Percentiles rank a stretch among this genome's conserved stretches.
These are phyloP conservation scores for Parasitella parasitica DNA, from an alignment of 371 early-diverging fungal genomes.

Conservation along the genomic window DNA sequence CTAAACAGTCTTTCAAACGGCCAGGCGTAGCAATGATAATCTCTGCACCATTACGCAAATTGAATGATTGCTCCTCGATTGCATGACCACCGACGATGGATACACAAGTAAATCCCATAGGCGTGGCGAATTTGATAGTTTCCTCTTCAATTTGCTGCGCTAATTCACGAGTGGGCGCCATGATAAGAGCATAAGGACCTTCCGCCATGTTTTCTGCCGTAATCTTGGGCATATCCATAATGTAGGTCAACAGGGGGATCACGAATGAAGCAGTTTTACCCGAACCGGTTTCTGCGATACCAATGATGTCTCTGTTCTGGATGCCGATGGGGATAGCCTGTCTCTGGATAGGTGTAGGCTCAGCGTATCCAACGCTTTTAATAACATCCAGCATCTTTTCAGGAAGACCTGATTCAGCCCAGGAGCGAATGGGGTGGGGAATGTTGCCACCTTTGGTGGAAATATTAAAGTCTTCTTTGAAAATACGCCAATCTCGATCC, in stretches of 20 bases:
- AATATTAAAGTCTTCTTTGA: constrained; percentile 96
- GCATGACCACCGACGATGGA: constrained; percentile 94
- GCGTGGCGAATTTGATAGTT: constrained; percentile 80
- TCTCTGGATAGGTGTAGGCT: constrained; percentile 98
- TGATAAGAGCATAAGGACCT: constrained; percentile 91
- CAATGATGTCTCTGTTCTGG: constrained; percentile 93
- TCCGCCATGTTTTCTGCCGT: constrained; percentile 72
- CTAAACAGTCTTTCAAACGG: constrained; percentile 87
- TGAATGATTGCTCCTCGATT: constrained; percentile 83
- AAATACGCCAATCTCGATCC: constrained; percentile 98
- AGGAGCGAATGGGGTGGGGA: constrained; percentile 91
- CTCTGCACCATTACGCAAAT: constrained; percentile 84
- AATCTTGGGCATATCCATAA: constrained; percentile 76
- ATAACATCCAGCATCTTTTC: constrained; percentile 68
- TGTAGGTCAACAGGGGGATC: constrained; percentile 93
- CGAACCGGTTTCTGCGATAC: constrained; percentile 96
- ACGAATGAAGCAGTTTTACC: constrained; percentile 98
- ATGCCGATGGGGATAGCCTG: constrained; percentile 96
- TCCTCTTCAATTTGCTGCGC: constrained; percentile 94
- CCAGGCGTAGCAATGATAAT: constrained; percentile 98
- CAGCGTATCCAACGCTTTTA: constrained; percentile 80
- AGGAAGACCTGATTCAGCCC: constrained; percentile 84
- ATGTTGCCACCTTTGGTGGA: constrained; percentile 90
- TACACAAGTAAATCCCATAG: constrained; percentile 81
- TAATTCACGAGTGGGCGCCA: constrained; percentile 97